These are phyloP conservation scores for Aureobasidium zeae DNA, from an alignment of 2,329 filamentous ascomycete species.

Conservation along the genomic window DNA sequence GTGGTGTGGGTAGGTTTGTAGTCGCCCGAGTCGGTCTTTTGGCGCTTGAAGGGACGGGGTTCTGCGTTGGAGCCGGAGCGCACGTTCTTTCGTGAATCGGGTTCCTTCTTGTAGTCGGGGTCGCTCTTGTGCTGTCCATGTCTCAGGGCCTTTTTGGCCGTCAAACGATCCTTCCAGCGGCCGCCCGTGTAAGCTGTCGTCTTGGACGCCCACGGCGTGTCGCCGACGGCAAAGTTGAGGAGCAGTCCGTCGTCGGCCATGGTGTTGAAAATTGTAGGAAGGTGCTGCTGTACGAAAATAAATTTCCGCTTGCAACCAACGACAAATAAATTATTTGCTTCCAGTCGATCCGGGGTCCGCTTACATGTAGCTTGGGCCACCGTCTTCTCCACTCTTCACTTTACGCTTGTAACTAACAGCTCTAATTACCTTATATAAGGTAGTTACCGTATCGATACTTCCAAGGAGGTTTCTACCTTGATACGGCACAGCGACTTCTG, in stretches of 20 bases:
- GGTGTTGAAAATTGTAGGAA: no score
- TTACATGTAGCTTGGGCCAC: neutral
- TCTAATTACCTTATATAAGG: no score
- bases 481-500: no score
- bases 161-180: conserved; percentile 82
- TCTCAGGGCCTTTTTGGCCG: conserved; percentile 60
- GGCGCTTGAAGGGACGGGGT: conserved; percentile 18
- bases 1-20: conserved; percentile 5
- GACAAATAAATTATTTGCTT: neutral
- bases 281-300: no score
- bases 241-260: conserved; percentile 97
- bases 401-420: no score
- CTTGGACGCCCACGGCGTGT: conserved; percentile 55
- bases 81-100: neutral
- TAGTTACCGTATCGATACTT: no score
- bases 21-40: conserved; percentile 17
- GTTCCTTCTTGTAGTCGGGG: conserved; percentile 6
- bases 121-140: conserved; percentile 39
- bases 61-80: conserved; percentile 7
- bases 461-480: no score
- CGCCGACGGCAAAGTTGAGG: conserved; percentile 73
- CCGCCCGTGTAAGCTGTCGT: conserved; percentile 69
- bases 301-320: no score
- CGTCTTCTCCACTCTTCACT: no score
- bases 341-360: neutral